These are phyloP conservation scores for Nicotiana noctiflora DNA, from an alignment of 257 asterid species.

Conservation along the genomic window DNA sequence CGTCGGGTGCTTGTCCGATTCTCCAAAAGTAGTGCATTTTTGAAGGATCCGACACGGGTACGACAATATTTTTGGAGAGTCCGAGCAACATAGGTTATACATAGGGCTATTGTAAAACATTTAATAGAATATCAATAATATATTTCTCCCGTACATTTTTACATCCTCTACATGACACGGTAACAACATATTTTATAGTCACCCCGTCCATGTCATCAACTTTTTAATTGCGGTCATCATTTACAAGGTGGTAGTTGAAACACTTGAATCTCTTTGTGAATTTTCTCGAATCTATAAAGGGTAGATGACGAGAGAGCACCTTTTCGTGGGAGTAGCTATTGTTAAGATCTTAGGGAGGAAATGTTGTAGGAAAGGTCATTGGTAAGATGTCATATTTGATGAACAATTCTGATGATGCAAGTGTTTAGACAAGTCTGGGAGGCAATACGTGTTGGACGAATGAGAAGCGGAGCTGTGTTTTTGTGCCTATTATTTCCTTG, in stretches of 20 bases:
- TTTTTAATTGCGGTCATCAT: neutral
- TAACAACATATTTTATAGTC: neutral
- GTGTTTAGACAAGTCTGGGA: neutral
- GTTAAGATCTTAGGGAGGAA: neutral
- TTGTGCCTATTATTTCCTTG: neutral
- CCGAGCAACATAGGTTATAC: too few species aligned
- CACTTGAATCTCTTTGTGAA: neutral
- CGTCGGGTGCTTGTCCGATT: too few species aligned
- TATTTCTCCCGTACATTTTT: too few species aligned
- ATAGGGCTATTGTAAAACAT: too few species aligned
- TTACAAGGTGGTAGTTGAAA: neutral
- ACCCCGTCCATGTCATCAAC: neutral
- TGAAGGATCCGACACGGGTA: too few species aligned
- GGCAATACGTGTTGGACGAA: neutral
- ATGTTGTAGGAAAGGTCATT: neutral
- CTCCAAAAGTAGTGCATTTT: too few species aligned
- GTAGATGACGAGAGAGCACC: neutral
- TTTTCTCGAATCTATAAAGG: neutral
- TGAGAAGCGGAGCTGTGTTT: neutral
- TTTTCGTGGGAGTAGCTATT: neutral
- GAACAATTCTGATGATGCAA: neutral
- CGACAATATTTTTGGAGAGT: too few species aligned
- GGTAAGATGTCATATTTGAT: neutral
- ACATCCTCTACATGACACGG: neutral
- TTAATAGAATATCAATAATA: too few species aligned